Evolutionary conservation across 257 asterid species (phyloP).

Genomic region (Rhazya stricta): DNA sequence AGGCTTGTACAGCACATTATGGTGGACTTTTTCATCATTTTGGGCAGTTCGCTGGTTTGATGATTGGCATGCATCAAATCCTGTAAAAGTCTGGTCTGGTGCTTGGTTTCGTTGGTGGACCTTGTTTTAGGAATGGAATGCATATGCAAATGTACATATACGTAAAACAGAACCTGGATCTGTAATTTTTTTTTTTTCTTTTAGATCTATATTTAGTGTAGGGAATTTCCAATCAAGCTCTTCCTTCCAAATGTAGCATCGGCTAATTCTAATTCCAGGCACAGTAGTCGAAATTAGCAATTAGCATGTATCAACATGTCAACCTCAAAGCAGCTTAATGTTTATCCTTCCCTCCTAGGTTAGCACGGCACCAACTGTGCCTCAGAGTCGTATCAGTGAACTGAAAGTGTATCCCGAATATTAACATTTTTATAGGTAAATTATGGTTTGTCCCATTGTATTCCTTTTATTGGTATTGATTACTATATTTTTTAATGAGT

Average conservation of each 20-base stretch:
- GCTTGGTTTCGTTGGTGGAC: neutral
- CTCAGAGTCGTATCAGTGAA: no score
- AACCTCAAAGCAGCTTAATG: neutral
- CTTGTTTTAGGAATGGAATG: neutral
- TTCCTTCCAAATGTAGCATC: neutral
- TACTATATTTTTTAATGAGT: no score
- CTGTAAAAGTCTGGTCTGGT: neutral
- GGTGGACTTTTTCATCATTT: constrained; percentile 1
- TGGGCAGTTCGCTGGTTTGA: neutral
- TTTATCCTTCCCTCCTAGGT: neutral
- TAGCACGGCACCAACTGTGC: neutral
- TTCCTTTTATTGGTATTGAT: no score
- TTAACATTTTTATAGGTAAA: no score
- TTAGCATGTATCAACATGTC: neutral
- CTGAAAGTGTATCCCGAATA: no score
- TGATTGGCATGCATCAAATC: neutral
- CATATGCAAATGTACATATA: constrained; percentile 17
- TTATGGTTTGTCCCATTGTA: no score
- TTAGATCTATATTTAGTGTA: neutral
- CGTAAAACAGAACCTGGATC: neutral
- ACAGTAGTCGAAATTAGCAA: neutral
- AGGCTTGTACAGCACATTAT: constrained; percentile 3
- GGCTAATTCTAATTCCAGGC: neutral
- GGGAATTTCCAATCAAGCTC: no score
- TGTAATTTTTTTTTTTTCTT: constrained; percentile 11